These are phyloP conservation scores for Laburnicola sp. DNA, from an alignment of 2,329 filamentous ascomycete genomes.

Conservation along the genomic window DNA sequence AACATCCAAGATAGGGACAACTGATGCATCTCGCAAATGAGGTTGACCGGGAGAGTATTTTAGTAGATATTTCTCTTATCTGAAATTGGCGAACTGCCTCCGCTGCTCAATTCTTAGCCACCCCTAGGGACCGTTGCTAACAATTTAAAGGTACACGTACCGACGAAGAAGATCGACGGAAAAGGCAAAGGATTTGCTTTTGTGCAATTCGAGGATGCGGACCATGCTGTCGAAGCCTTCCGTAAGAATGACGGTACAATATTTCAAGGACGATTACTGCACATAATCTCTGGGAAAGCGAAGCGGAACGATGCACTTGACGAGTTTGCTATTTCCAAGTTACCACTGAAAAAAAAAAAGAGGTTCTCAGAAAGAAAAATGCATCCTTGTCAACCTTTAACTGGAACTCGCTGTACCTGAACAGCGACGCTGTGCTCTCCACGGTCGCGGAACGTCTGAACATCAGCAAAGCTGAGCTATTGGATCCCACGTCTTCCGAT, in stretches of 20 bases:
- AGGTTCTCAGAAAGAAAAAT: conserved; percentile 82
- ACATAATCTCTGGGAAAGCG: conserved; percentile 81
- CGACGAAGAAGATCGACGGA: conserved; percentile 69
- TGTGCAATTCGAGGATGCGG: conserved; percentile 73
- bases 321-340: conserved; percentile 84
- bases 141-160: conserved; percentile 75
- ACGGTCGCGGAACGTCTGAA: conserved; percentile 85
- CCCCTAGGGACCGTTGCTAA: conserved; percentile 10
- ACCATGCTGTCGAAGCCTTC: conserved; percentile 77
- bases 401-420: conserved; percentile 99
- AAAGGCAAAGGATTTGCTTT: conserved; percentile 89
- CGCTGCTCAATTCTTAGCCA: not conserved
- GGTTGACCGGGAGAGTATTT: conserved; percentile 94
- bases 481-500: conserved; percentile 94
- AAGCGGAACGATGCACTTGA: conserved; percentile 83
- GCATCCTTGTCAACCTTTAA: conserved; percentile 81
- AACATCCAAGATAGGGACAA: conserved; percentile 99
- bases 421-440: conserved; percentile 86
- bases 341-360: conserved; percentile 91
- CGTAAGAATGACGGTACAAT: conserved; percentile 77
- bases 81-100: conserved; percentile 58
- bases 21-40: conserved; percentile 90
- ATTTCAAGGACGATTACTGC: conserved; percentile 89
- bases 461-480: conserved; percentile 84
- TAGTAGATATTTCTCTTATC: conserved; percentile 99